phyloP scores from a whole-genome alignment of 1,284 basidiomycete genomes.

The Fistulinella cinereoalba region DNA sequence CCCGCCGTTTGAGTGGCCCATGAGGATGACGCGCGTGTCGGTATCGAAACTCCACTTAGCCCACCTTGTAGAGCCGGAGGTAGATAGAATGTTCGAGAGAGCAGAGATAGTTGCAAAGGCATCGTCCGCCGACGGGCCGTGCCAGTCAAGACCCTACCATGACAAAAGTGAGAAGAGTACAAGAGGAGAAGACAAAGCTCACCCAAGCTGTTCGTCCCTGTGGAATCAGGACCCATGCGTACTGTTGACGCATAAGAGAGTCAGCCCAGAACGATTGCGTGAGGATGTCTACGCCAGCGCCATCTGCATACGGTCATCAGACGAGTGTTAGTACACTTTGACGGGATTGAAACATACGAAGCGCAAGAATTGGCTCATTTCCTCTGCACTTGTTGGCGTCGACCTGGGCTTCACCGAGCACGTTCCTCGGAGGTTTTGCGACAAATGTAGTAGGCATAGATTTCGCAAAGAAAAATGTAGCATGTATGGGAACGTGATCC shows the following conservation, averaged over 20 bases:
- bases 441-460: conserved; percentile 58
- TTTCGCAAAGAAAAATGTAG: conserved; percentile 56
- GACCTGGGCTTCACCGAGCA: conserved; percentile 9
- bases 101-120: conserved; percentile 58
- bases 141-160: conserved; percentile 80
- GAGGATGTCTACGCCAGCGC: conserved; percentile 74
- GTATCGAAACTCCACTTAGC: conserved; percentile 39
- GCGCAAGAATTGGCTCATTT: conserved; percentile 60
- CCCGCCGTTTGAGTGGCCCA: conserved; percentile 93
- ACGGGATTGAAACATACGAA: conserved; percentile 51
- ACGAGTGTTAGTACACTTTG: background rate
- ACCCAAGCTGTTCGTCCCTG: conserved; percentile 76
- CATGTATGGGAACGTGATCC: conserved; percentile 41
- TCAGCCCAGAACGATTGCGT: conserved; percentile 54
- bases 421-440: conserved; percentile 49
- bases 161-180: background rate
- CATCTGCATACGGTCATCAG: conserved; percentile 47
- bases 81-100: conserved; percentile 44
- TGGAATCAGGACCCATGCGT: conserved; percentile 71
- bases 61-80: conserved; percentile 35
- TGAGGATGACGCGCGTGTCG: conserved; percentile 51
- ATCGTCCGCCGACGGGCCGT: conserved; percentile 67
- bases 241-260: conserved; percentile 53
- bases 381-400: conserved; percentile 11
- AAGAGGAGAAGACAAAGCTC: conserved; percentile 10